A percentile compares a stretch with the other conserved stretches of the same genome.
phyloP scores from a whole-genome alignment of 441 rosid genomes.

The Populus hybrid region DNA sequence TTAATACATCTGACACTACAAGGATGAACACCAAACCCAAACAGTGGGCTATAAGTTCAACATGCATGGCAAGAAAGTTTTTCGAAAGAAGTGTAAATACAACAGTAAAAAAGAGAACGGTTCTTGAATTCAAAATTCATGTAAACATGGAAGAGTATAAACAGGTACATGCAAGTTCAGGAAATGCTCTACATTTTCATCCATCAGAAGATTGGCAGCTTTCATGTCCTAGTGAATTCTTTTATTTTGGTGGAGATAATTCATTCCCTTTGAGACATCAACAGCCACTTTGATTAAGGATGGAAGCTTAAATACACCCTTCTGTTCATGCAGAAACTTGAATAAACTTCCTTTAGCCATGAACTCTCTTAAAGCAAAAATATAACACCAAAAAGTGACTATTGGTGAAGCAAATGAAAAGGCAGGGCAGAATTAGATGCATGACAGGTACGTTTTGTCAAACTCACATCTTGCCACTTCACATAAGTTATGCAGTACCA shows the following conservation, averaged over 20 bases:
- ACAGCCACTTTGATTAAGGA: constrained; percentile 30
- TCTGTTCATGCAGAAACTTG: constrained; percentile 82
- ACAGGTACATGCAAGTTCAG: background rate
- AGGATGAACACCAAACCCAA: background rate
- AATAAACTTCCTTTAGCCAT: constrained; percentile 91
- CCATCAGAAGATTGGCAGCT: too few relatives aligned
- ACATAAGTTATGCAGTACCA: too few relatives aligned
- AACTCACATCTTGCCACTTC: too few relatives aligned
- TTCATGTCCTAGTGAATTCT: too few relatives aligned
- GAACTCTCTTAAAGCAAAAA: constrained; percentile 49
- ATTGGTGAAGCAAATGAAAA: background rate
- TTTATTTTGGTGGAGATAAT: too few relatives aligned
- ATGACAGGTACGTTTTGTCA: too few relatives aligned
- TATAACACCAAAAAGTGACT: constrained; percentile 16
- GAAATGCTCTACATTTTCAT: background rate
- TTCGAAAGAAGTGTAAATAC: background rate
- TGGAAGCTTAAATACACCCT: constrained; percentile 75
- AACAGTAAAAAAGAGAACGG: background rate
- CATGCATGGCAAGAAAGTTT: background rate
- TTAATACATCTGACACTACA: too few relatives aligned
- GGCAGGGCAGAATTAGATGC: too few relatives aligned
- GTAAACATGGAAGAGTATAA: background rate
- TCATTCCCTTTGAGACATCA: too few relatives aligned
- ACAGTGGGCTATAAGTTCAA: background rate
- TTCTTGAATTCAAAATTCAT: background rate